These are phyloP conservation scores for Trichoderma arundinaceum DNA, from an alignment of 2,329 filamentous ascomycete genomes.

Conservation along the genomic window DNA sequence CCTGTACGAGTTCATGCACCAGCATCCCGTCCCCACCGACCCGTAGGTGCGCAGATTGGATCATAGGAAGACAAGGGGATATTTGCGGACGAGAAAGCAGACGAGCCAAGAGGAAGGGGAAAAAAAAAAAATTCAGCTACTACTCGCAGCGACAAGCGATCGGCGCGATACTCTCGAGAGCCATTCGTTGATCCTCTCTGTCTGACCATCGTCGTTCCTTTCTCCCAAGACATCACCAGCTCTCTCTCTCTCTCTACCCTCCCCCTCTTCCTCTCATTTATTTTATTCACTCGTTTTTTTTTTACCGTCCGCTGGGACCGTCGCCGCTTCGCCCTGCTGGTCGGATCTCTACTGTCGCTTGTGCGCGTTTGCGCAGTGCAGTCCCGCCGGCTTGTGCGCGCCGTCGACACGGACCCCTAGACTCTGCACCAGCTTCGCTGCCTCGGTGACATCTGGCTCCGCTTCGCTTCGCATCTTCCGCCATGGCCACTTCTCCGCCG, in stretches of 20 bases:
- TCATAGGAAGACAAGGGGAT: conserved; percentile 23
- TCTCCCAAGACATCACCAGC: background rate
- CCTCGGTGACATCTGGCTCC: conserved; percentile 29
- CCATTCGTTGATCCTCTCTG: conserved; percentile 10
- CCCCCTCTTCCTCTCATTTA: background rate
- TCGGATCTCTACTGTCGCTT: conserved; percentile 17
- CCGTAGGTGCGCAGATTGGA: conserved; percentile 25
- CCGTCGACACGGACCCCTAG: conserved; percentile 28
- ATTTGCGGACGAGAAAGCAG: background rate
- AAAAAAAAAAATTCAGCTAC: background rate
- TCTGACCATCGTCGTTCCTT: conserved; percentile 21
- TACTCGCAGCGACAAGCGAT: conserved; percentile 1
- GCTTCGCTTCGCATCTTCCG: conserved; percentile 36
- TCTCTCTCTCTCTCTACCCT: conserved; percentile 1
- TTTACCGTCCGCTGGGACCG: background rate
- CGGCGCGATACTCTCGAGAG: conserved; percentile 21
- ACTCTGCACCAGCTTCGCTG: conserved; percentile 8
- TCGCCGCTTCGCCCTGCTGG: conserved; percentile 5
- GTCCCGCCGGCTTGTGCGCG: conserved; percentile 32
- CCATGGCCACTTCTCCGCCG: conserved; percentile 73
- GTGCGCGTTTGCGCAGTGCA: conserved; percentile 32
- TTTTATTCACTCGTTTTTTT: conserved; percentile 5
- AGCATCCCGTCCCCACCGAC: conserved; percentile 9
- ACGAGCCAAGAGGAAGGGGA: background rate
- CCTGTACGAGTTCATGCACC: conserved; percentile 29